Conservation (phyloP, 2,329 filamentous ascomycete genomes). For the Ophiostoma sp. region DNA sequence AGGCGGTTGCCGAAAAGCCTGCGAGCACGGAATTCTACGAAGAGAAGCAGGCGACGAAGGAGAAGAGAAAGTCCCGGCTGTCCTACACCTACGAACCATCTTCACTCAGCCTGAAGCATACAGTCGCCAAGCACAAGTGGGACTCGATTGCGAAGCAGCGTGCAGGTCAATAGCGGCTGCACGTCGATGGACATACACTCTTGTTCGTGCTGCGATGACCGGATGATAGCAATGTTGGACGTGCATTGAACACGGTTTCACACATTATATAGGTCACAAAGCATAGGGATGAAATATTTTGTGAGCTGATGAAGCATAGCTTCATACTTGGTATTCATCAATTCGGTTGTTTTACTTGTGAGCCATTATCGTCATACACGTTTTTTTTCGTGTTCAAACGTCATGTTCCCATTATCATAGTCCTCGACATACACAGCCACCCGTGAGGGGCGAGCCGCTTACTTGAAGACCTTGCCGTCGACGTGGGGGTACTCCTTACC, state of each 20-base stretch:
- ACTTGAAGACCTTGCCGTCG: slow-evolving; percentile 99
- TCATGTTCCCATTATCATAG: slow-evolving; percentile 8
- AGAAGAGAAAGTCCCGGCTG: slow-evolving; percentile 1
- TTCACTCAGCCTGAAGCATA: neutral
- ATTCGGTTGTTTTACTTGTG: neutral
- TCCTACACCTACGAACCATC: neutral
- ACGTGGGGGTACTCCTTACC: slow-evolving; percentile 87
- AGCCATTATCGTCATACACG: slow-evolving; percentile 7
- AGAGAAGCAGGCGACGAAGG: neutral
- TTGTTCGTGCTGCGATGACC: neutral
- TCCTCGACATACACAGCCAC: neutral
- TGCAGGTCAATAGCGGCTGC: neutral
- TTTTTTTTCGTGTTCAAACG: neutral
- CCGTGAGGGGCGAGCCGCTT: slow-evolving; percentile 39
- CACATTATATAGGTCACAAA: too few species aligned
- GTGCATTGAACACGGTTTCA: neutral
- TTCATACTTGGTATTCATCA: neutral
- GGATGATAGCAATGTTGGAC: neutral
- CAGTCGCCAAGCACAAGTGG: neutral
- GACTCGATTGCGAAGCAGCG: neutral
- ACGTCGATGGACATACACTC: neutral
- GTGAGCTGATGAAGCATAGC: neutral
- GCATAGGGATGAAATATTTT: too few species aligned
- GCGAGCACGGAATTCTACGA: neutral
- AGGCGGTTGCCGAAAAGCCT: slow-evolving; percentile 18